A percentile compares a stretch with the other conserved stretches of the same genome.
phyloP scores from a whole-genome alignment of 345 rosid genomes.

The Ricinus communis region DNA sequence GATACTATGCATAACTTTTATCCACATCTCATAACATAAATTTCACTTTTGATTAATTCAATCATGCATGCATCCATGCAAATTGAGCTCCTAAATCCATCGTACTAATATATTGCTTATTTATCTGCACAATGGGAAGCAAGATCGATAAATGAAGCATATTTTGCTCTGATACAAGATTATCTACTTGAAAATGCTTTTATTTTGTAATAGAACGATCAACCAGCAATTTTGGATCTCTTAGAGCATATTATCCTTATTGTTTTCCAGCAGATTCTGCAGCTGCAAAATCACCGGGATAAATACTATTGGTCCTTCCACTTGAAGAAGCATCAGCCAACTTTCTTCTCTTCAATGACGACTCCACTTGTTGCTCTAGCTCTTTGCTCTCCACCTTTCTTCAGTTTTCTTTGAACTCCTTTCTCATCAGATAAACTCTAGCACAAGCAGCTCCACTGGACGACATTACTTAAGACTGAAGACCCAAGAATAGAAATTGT shows the following conservation, averaged over 20 bases:
- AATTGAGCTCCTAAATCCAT: too few relatives aligned
- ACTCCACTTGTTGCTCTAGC: not conserved
- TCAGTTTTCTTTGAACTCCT: conserved; percentile 27
- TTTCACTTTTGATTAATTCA: not conserved
- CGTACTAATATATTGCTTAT: too few relatives aligned
- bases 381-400: conserved; percentile 21
- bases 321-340: not conserved
- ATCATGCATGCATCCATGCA: too few relatives aligned
- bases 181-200: too few relatives aligned
- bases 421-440: conserved; percentile 30
- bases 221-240: too few relatives aligned
- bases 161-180: too few relatives aligned
- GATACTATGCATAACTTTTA: not conserved
- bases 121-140: too few relatives aligned
- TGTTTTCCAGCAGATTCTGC: too few relatives aligned
- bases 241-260: too few relatives aligned
- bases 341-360: not conserved
- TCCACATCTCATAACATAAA: not conserved
- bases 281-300: not conserved
- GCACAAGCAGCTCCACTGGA: conserved; percentile 32
- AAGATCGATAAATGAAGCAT: too few relatives aligned
- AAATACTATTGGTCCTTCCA: not conserved
- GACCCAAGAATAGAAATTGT: too few relatives aligned
- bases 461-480: conserved; percentile 15
- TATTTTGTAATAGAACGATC: too few relatives aligned